Evolutionary conservation across 345 rosid species (phyloP).

Genomic region (Cardamine occulta): DNA sequence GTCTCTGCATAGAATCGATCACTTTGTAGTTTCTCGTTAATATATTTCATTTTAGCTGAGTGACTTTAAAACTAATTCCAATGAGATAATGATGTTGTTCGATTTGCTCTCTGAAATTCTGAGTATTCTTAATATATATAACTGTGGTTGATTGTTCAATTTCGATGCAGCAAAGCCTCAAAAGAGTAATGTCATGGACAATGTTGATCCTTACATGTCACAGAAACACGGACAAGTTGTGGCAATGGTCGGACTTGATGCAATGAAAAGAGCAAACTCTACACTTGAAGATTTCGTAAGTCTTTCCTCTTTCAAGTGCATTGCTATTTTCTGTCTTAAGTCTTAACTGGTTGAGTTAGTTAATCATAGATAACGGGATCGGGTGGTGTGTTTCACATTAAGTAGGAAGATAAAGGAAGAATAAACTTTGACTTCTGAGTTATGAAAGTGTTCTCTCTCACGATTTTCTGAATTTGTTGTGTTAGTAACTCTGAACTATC

Average conservation of each 20-base stretch:
- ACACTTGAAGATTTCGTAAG: slow-evolving; percentile 93
- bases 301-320: slow-evolving; percentile 6
- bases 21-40: background rate
- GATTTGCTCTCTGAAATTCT: background rate
- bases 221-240: slow-evolving; percentile 33
- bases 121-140: background rate
- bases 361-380: background rate
- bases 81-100: background rate
- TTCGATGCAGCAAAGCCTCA: slow-evolving; percentile 29
- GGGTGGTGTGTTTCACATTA: too few species aligned
- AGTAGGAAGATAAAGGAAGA: background rate
- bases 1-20: background rate
- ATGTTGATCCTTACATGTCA: slow-evolving; percentile 5
- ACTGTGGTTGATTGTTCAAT: background rate
- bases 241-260: slow-evolving; percentile 69
- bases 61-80: background rate
- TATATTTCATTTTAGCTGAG: background rate
- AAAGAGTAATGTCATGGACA: slow-evolving; percentile 26
- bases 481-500: background rate
- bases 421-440: background rate
- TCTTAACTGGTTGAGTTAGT: slow-evolving; percentile 10
- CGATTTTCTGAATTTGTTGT: background rate
- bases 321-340: background rate
- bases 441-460: slow-evolving; percentile 3
- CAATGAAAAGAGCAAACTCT: slow-evolving; percentile 91